These are phyloP conservation scores for Ailanthus altissimus DNA, from an alignment of 345 rosid species.

Conservation along the genomic window DNA sequence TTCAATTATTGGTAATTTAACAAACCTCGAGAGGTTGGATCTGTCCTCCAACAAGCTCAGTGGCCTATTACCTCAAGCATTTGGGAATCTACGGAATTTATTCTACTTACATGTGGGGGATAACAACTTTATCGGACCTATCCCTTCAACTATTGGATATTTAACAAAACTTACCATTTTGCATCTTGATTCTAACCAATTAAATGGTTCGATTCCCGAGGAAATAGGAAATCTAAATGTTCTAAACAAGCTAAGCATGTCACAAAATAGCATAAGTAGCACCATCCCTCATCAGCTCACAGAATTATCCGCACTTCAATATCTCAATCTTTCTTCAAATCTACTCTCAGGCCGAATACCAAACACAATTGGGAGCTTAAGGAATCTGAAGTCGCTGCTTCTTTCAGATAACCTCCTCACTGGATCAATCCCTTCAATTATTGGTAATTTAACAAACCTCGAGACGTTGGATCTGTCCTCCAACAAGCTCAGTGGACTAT, in stretches of 20 bases:
- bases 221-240: background rate
- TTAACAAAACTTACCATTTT: background rate
- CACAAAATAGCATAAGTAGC: background rate
- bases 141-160: background rate
- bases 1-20: background rate
- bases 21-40: background rate
- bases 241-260: no score
- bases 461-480: background rate
- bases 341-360: background rate
- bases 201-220: background rate
- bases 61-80: background rate
- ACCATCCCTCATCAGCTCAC: background rate
- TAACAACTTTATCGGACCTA: background rate
- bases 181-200: background rate
- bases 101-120: no score
- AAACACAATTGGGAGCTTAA: background rate
- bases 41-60: background rate
- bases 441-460: background rate
- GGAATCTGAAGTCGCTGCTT: background rate
- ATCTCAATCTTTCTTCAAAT: background rate
- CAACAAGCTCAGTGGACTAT: background rate
- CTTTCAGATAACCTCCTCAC: background rate
- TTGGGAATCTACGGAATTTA: no score
- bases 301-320: background rate
- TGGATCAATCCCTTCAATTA: background rate